Evolutionary conservation across 2,329 filamentous ascomycete genomes (phyloP), one percentile per base, ranked within the genome.

Genomic region (Aspergillus ibericus): DNA sequence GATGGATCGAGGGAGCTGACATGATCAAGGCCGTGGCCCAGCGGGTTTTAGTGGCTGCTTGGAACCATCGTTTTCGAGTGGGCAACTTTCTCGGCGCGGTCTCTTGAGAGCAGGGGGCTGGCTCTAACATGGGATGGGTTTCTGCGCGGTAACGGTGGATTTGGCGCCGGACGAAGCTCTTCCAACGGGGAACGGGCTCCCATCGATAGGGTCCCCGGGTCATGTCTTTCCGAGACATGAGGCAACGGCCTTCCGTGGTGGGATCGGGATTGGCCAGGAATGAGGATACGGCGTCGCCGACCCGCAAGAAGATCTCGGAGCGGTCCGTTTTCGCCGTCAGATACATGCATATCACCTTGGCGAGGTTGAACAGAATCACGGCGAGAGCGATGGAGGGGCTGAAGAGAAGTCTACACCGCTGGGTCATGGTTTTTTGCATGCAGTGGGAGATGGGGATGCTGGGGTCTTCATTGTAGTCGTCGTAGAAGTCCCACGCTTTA

Each of bases 221-320:
- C 38, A 46, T 42, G 12, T 50, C 44, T 48, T 20, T 25, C n/a
- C 38, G 51, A 10, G 44, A 56, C 42, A 55, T 22, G 2, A 59
- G 52, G 29, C 50, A 59, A 1, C 35, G 25, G 16, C 46, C 42
- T 27, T 53, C 50, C 0, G 56, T 62, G 2, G 27, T 54, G 25
- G 25, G 29, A 44, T 64, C 62, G 8, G 62, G 59, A 1, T 36
- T 10, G 13, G 13, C 18, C 8, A 69, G 44, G 52, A 70, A 70
- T 1, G 62, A 66, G n/a, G 63, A 62, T 25, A 70, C 47, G 1
- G 68, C 67, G 27, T 70, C 68, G 7, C 68, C 68, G 4, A 66
- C 52, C 4, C 65, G 69, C 48, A 69, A 46, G 7, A 64, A 40
- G 8, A 55, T 59, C 15, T 36, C 42, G 9, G 54, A 46, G 10